Percentiles rank a stretch among this genome's conserved stretches.
Conservation (phyloP, 768 basidiomycete species). For the Termitomyces sp. region DNA sequence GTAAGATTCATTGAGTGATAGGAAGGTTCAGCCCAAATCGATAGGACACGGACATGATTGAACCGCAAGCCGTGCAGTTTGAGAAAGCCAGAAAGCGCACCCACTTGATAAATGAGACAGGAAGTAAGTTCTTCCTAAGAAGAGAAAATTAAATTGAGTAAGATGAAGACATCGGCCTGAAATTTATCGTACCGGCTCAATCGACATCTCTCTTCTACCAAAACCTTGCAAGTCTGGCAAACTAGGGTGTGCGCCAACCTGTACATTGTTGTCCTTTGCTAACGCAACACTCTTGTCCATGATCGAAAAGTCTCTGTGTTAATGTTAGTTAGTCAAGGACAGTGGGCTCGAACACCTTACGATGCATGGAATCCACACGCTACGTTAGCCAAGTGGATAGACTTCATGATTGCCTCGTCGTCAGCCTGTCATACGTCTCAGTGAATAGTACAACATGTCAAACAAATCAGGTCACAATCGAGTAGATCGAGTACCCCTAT, state of each 20-base stretch:
- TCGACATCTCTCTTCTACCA: constrained; percentile 60
- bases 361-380: constrained; percentile 72
- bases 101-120: constrained; percentile 65
- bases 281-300: constrained; percentile 61
- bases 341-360: constrained; percentile 21
- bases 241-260: constrained; percentile 67
- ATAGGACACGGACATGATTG: constrained; percentile 44
- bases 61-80: constrained; percentile 46
- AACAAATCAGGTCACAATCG: constrained; percentile 27
- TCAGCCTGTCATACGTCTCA: constrained; percentile 32
- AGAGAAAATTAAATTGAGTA: not conserved
- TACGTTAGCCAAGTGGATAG: constrained; percentile 57
- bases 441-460: not conserved
- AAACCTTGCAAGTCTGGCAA: constrained; percentile 65
- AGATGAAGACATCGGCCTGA: not conserved
- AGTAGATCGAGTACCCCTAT: constrained; percentile 52
- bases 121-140: constrained; percentile 49
- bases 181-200: constrained; percentile 44
- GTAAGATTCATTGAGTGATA: not conserved
- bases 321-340: not conserved
- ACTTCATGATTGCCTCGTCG: constrained; percentile 50
- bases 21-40: not conserved
- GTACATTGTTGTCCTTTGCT: constrained; percentile 53
- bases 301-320: constrained; percentile 51
- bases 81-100: constrained; percentile 60